phyloP scores from a whole-genome alignment of 2,329 filamentous ascomycete genomes.

The Cadophora malorum region DNA sequence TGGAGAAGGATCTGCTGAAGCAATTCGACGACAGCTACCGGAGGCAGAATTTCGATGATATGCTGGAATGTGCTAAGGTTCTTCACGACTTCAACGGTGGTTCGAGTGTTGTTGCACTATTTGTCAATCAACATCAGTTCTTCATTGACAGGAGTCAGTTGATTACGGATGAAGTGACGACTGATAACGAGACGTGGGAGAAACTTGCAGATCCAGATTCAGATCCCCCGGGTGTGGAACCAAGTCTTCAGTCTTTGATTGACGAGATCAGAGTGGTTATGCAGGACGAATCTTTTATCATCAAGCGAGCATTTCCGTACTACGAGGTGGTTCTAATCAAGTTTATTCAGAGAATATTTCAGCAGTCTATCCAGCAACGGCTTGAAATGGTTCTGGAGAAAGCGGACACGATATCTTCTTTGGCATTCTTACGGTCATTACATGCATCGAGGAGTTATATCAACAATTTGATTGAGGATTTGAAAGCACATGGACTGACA shows the following conservation, averaged over 20 bases:
- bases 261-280: conserved; percentile 96
- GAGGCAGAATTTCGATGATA: conserved; percentile 94
- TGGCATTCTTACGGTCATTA: conserved; percentile 88
- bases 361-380: conserved; percentile 96
- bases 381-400: conserved; percentile 96
- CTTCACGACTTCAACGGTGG: conserved; percentile 96
- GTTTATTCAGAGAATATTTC: conserved; percentile 94
- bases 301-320: conserved; percentile 94
- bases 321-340: conserved; percentile 92
- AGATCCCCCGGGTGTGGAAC: conserved; percentile 89
- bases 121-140: conserved; percentile 99
- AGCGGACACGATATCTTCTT: conserved; percentile 86
- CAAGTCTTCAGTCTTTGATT: conserved; percentile 87
- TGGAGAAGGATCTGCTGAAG: conserved; percentile 93
- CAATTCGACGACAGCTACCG: conserved; percentile 98
- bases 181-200: conserved; percentile 76
- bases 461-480: conserved; percentile 83
- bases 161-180: conserved; percentile 70
- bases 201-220: conserved; percentile 92
- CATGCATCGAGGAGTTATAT: conserved; percentile 93
- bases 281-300: conserved; percentile 96
- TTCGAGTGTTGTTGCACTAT: conserved; percentile 91
- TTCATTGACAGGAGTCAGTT: conserved; percentile 97
- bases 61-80: conserved; percentile 96
- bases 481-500: conserved; percentile 92